Evolutionary conservation across 805 yeast genomes (phyloP), one percentile per base, ranked within the genome.

Genomic region (Yarrowia porcina): DNA sequence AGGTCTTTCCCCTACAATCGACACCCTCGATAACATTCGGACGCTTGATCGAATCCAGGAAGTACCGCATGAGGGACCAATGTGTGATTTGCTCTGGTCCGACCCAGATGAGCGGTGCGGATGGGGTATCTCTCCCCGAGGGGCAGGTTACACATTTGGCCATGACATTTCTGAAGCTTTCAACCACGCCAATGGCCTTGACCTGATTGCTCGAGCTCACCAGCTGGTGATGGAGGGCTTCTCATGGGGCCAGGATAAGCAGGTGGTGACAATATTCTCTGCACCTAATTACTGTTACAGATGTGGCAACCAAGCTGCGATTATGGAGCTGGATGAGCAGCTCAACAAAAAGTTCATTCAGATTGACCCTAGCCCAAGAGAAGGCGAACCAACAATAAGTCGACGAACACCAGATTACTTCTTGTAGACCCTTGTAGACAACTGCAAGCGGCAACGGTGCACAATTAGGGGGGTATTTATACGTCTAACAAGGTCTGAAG

Each of bases 81-180:
- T 92, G 97, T 90, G 97, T 77, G 97, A 92, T 74, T 80, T 92
- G 72, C 80, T 92, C 68, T 92, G 97, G 97, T 88, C 96, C 4
- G 97, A 92, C 75, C 97, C 97, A 15, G 98, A 92, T 75, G 97
- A 92, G 75, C 82, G 97, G 72, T 96, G 96, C 69, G 96, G 96
- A 71, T 92, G 98, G 98, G 97, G 97, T 66, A 91, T 92, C 69
- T 86, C 94, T 72, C 97, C 97, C 76, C 86, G 98, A 82, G 97
- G 97, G 80, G 98, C 98, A 66, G 98, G 98, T 75, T 92, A 89
- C 88, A 91, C 97, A 72, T 92, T 92, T 83, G 98, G 98, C 71
- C 96, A 89, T 79, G 97, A 92, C 80, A 90, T 92, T 72, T 83
- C 90, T 70, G 97, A 91, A 76, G 97, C 92, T 76, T 92, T 92